phyloP scores from a whole-genome alignment of 163 green algal species.

The Chlamydomonas reinhardtii region DNA sequence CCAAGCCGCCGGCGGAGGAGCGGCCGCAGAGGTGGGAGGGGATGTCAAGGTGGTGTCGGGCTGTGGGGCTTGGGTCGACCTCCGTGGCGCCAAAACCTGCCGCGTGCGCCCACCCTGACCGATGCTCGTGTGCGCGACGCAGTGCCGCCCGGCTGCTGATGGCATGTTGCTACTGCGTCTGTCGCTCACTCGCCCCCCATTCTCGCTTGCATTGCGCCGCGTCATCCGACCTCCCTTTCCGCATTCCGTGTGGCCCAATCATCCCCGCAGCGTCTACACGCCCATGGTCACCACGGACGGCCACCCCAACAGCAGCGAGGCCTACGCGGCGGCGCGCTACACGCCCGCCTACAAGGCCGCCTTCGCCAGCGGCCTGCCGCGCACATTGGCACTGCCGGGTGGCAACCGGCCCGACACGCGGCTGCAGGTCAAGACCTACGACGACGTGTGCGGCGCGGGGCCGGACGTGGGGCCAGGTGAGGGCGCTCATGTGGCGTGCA shows the following conservation, averaged over 20 bases:
- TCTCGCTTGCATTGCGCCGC: no score
- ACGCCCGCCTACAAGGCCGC: slow-evolving; percentile 36
- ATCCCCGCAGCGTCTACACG: slow-evolving; percentile 41
- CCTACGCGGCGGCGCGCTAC: slow-evolving; percentile 13
- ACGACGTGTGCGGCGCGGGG: not conserved
- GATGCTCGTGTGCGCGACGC: no score
- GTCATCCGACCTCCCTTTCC: no score
- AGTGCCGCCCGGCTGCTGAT: no score
- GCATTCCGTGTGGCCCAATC: no score
- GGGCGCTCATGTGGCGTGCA: no score
- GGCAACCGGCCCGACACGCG: slow-evolving; percentile 30
- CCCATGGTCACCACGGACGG: slow-evolving; percentile 19
- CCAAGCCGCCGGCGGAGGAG: slow-evolving; percentile 9
- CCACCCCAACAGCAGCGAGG: slow-evolving; percentile 32
- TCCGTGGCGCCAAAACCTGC: no score
- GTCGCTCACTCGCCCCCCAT: no score
- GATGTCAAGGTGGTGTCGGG: not conserved
- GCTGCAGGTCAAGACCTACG: slow-evolving; percentile 25
- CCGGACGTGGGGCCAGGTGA: slow-evolving; percentile 40
- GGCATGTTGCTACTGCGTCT: no score
- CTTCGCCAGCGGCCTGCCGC: slow-evolving; percentile 24
- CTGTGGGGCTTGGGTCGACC: no score
- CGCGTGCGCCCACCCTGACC: no score
- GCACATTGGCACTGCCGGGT: slow-evolving; percentile 13
- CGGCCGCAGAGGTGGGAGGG: slow-evolving; percentile 39